These are phyloP conservation scores for Chytriomyces sp. DNA, from an alignment of 192 early-diverging fungal genomes.

Conservation along the genomic window DNA sequence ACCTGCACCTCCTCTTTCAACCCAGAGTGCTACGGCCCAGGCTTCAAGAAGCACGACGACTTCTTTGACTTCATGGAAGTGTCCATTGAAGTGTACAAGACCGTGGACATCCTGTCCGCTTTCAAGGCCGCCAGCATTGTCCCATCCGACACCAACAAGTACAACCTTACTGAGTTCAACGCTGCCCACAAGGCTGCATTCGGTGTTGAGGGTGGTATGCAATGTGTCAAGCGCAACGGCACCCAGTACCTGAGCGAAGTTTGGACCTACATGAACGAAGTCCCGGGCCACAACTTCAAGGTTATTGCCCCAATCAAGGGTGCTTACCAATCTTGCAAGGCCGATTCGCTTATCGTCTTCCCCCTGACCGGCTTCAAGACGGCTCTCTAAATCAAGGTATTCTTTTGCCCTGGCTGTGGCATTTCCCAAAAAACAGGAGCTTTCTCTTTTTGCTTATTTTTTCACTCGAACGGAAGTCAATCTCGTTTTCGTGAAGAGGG, in stretches of 20 bases:
- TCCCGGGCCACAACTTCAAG: constrained; percentile 15
- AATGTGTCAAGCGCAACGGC: constrained; percentile 19
- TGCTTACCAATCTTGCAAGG: constrained; percentile 14
- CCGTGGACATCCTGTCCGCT: constrained; percentile 64
- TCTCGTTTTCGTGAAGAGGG: no score
- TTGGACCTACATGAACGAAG: constrained; percentile 24
- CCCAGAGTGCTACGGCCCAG: constrained; percentile 60
- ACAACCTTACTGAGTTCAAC: constrained; percentile 35
- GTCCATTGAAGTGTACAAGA: constrained; percentile 55
- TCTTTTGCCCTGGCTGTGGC: no score
- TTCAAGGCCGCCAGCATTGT: constrained; percentile 56
- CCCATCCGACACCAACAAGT: constrained; percentile 34
- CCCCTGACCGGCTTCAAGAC: constrained; percentile 12
- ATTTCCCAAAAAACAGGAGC: no score
- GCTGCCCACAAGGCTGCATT: constrained; percentile 35
- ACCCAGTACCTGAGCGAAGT: constrained; percentile 23
- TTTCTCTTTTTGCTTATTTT: no score
- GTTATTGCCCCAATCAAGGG: neutral
- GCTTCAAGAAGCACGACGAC: constrained; percentile 56
- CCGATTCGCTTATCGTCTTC: neutral
- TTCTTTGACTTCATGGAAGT: constrained; percentile 65
- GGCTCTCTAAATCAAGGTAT: neutral
- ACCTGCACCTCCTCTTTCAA: constrained; percentile 73
- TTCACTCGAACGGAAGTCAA: no score
- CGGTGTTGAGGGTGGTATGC: constrained; percentile 35